Conservation (phyloP, 306 rosid species). For the Sophora flavescens region DNA sequence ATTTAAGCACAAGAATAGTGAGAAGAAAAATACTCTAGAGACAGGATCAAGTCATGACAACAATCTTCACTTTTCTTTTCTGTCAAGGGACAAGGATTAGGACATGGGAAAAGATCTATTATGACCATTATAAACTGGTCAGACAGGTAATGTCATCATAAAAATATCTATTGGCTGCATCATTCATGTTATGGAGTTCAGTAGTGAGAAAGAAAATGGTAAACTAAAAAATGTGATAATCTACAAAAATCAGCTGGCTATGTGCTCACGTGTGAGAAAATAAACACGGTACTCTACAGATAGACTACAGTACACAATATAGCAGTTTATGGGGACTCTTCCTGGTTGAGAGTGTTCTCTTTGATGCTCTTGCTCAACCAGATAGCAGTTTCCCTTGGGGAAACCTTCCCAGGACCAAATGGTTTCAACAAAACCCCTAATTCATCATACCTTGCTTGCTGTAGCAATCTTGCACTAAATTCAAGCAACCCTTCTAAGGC, state of each 20-base stretch:
- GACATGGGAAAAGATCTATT: slow-evolving; percentile 9
- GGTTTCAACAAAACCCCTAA: slow-evolving; percentile 97
- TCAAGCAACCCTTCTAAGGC: slow-evolving; percentile 98
- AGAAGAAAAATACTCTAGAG: background rate
- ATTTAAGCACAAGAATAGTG: slow-evolving; percentile 1
- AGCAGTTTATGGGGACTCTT: slow-evolving; percentile 51
- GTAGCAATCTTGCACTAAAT: slow-evolving; percentile 94
- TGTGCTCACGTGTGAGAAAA: slow-evolving; percentile 45
- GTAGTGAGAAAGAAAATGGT: slow-evolving; percentile 17
- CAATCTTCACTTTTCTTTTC: slow-evolving; percentile 30
- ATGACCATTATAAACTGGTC: slow-evolving; percentile 27
- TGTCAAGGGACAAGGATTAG: slow-evolving; percentile 9
- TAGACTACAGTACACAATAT: slow-evolving; percentile 46
- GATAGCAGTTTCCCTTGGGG: slow-evolving; percentile 98
- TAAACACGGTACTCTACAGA: slow-evolving; percentile 42
- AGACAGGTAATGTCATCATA: slow-evolving; percentile 30
- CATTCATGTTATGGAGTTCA: slow-evolving; percentile 37
- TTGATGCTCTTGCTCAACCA: slow-evolving; percentile 98
- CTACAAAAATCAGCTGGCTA: slow-evolving; percentile 59
- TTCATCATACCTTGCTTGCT: slow-evolving; percentile 88
- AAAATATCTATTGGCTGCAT: slow-evolving; percentile 37
- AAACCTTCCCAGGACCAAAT: slow-evolving; percentile 94
- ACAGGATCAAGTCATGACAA: background rate
- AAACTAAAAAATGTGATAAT: slow-evolving; percentile 23
- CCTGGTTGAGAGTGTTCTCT: slow-evolving; percentile 71